A percentile compares a stretch with the other conserved stretches of the same genome.
phyloP scores from a whole-genome alignment of 345 rosid species.

The Bretschneidera sinensis region DNA sequence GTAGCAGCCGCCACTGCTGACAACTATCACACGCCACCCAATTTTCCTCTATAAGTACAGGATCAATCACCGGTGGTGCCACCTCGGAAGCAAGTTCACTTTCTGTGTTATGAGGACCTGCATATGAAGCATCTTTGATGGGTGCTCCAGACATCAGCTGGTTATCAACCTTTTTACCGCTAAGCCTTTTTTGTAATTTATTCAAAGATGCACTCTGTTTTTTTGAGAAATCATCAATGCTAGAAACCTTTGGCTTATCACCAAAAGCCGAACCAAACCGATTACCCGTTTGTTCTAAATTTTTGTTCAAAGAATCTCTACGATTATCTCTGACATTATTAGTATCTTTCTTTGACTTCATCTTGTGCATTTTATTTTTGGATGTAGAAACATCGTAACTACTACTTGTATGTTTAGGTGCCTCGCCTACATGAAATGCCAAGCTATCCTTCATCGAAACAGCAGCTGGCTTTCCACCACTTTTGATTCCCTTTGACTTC shows the following conservation, averaged over 20 bases:
- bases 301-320: constrained; percentile 18
- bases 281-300: constrained; percentile 17
- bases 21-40: constrained; percentile 72
- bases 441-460: constrained; percentile 22
- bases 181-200: constrained; percentile 30
- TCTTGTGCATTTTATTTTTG: constrained; percentile 24
- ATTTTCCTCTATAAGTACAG: constrained; percentile 27
- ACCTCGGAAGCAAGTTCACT: constrained; percentile 27
- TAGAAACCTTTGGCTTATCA: constrained; percentile 22
- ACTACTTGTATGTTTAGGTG: too few relatives aligned
- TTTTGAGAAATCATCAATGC: constrained; percentile 17
- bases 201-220: constrained; percentile 18
- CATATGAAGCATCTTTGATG: constrained; percentile 23
- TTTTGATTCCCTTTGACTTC: constrained; percentile 31
- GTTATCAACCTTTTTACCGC: constrained; percentile 25
- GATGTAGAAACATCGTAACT: constrained; percentile 22
- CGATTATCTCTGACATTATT: constrained; percentile 20
- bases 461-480: constrained; percentile 15
- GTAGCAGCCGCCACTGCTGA: constrained; percentile 68
- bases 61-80: constrained; percentile 26
- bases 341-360: constrained; percentile 33
- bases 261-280: constrained; percentile 17
- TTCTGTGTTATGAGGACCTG: constrained; percentile 18
- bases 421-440: constrained; percentile 24
- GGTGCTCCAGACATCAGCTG: constrained; percentile 18